A percentile compares a stretch with the other conserved stretches of the same genome.
phyloP scores from a whole-genome alignment of 805 yeast species.

The Torulaspora gathmanii region DNA sequence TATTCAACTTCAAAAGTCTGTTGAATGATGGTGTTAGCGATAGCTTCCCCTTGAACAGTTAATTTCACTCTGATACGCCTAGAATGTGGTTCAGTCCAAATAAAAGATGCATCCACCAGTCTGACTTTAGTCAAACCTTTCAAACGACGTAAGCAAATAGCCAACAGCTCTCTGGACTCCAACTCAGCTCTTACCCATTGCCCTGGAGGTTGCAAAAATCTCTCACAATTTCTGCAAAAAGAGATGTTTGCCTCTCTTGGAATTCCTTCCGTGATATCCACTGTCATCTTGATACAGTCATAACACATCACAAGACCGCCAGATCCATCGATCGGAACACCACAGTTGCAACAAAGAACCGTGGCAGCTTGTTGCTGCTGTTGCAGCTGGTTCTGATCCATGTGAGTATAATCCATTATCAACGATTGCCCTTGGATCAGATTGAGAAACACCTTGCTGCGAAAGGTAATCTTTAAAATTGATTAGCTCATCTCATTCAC shows the following conservation, averaged over 20 bases:
- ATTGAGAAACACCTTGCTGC: background rate
- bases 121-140: conserved; percentile 84
- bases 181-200: conserved; percentile 90
- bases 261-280: conserved; percentile 88
- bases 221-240: conserved; percentile 95
- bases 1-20: conserved; percentile 94
- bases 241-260: conserved; percentile 92
- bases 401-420: conserved; percentile 37
- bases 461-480: too few species aligned
- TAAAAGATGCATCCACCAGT: conserved; percentile 85
- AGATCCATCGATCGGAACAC: conserved; percentile 96
- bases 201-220: conserved; percentile 89
- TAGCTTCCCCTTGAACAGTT: conserved; percentile 96
- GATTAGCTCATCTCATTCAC: background rate
- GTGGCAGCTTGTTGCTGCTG: conserved; percentile 53
- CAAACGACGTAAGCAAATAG: conserved; percentile 80
- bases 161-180: conserved; percentile 88
- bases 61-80: conserved; percentile 86
- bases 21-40: conserved; percentile 84
- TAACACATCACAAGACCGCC: conserved; percentile 90
- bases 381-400: conserved; percentile 24
- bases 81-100: conserved; percentile 99
- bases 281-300: conserved; percentile 91
- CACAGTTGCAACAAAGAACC: conserved; percentile 96
- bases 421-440: background rate